Conservation (phyloP, 352 stramenopile genomes). For the Globisporangium sylvaticum region DNA sequence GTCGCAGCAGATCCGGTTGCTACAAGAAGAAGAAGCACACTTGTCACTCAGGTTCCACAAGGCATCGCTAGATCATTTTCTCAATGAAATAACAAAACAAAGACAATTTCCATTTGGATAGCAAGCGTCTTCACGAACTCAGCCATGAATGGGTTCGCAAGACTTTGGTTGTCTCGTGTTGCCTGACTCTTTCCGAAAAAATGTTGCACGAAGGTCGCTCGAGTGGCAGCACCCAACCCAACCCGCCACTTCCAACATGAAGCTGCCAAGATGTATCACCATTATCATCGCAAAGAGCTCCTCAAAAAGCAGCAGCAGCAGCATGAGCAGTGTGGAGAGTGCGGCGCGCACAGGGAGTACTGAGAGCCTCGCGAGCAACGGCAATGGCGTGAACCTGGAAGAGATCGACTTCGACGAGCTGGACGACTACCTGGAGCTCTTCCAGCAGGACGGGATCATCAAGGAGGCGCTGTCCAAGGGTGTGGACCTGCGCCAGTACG, state of each 20-base stretch:
- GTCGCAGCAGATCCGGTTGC: background rate
- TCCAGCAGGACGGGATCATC: constrained; percentile 92
- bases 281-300: background rate
- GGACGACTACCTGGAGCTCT: constrained; percentile 92
- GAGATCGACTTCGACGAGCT: constrained; percentile 93
- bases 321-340: constrained; percentile 2
- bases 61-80: background rate
- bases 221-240: background rate
- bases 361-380: background rate
- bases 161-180: too few species aligned
- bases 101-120: background rate
- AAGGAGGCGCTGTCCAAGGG: constrained; percentile 88
- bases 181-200: background rate
- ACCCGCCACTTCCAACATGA: background rate
- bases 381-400: constrained; percentile 53
- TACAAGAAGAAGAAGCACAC: background rate
- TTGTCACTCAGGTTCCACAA: background rate
- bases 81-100: background rate
- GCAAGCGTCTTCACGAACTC: background rate
- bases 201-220: constrained; percentile 8
- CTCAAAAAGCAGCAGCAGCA: background rate
- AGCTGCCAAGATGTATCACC: background rate
- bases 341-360: background rate
- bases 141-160: background rate
- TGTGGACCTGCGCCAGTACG: constrained; percentile 90